Evolutionary conservation across 345 rosid genomes (phyloP), one percentile per base, ranked within the genome.

Genomic region (Isatis tinctoria): DNA sequence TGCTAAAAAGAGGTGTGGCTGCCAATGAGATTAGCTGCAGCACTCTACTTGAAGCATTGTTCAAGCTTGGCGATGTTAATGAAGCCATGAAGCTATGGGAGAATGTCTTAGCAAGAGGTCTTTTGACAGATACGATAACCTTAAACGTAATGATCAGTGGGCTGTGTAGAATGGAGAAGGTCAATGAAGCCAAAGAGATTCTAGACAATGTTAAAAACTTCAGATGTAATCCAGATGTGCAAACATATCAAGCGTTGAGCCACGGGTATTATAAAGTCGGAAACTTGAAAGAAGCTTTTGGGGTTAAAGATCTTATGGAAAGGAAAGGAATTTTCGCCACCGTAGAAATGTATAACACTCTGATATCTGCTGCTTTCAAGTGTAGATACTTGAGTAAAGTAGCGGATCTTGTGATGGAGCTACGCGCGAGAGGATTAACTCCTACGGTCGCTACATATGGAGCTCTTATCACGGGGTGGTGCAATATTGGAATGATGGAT

Each of bases 71-170:
- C 32, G 83, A 91, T 60, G 78, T 78, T 72, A 77, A 82, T n/a
- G 79, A 74, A 69, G 93, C 94, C 70, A 76, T 83, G 74, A 72
- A 48, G 60, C 74, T 91, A 70, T 93, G 98, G 97, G 77, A 83
- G 60, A 78, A 83, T 54, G 81, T 91, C 76, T 71, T 87, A 74
- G 92, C 87, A 1, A 85, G 84, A 75, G 97, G 97, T 41, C 69
- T 81, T 41, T 67, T 82, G 68, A 87, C 76, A 60, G 83, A 78
- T 43, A 82, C 79, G 41, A 58, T 83, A 57, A 75, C 87, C 36
- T 89, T 86, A 78, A 94, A 94, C 74, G 83, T 83, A 35, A 85
- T 89, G 93, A 89, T 91, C 39, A 86, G 78, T 60, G 96, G 97
- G 36, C 51, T 91, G 8, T 88, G 93, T 77, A 86, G 83, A 83